Evolutionary conservation across 2,329 filamentous ascomycete genomes (phyloP).

Genomic region (Phyllosticta citrichinensis): DNA sequence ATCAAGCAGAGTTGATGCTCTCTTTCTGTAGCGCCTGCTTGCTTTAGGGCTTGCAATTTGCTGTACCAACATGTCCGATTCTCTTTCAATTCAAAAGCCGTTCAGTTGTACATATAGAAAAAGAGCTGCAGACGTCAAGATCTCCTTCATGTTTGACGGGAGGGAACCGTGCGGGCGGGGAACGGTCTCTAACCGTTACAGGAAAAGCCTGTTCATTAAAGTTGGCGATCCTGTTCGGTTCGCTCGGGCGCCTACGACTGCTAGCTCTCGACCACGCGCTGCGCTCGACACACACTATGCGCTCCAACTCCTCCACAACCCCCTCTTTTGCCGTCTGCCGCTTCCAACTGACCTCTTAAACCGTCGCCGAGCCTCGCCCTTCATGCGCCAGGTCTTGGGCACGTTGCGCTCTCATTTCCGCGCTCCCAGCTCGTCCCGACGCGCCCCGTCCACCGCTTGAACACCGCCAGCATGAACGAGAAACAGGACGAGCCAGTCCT

Average conservation of each 20-base stretch:
- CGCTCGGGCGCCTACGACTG: background rate
- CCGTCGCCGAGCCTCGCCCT: background rate
- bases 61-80: too few relatives aligned
- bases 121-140: background rate
- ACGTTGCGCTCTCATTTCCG: background rate
- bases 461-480: background rate
- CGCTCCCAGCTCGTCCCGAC: background rate
- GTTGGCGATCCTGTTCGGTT: background rate
- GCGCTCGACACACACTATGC: background rate
- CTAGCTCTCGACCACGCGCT: background rate
- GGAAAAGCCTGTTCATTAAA: background rate
- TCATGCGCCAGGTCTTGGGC: background rate
- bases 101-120: background rate
- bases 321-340: background rate
- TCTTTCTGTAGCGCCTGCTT: background rate
- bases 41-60: too few relatives aligned
- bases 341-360: background rate
- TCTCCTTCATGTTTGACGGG: background rate
- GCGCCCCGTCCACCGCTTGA: background rate
- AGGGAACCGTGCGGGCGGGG: background rate
- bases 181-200: background rate
- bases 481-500: background rate
- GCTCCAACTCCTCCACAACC: background rate
- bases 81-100: too few relatives aligned
- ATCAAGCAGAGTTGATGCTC: conserved; percentile 2